A percentile compares a stretch with the other conserved stretches of the same genome.
These are phyloP conservation scores for Colletotrichum shisoi DNA, from an alignment of 2,329 filamentous ascomycete genomes.

Conservation along the genomic window DNA sequence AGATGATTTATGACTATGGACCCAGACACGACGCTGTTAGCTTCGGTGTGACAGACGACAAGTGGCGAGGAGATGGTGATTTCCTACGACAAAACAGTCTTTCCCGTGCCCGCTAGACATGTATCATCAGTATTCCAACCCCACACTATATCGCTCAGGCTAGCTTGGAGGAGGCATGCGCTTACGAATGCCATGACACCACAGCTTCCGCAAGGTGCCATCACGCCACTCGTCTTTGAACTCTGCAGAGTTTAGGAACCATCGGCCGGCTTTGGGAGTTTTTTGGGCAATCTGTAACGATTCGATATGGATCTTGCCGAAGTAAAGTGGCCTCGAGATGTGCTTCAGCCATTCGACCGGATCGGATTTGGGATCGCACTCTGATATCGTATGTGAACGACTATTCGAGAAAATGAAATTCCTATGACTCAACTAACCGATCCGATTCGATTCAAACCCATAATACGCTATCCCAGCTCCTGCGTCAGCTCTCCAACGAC, in stretches of 20 bases:
- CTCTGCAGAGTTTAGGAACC: background rate
- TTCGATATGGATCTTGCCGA: conserved; percentile 18
- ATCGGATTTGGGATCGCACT: conserved; percentile 5
- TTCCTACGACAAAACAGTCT: conserved; percentile 13
- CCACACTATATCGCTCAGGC: background rate
- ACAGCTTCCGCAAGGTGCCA: conserved; percentile 10
- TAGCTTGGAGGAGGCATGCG: background rate
- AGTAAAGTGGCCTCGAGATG: conserved; percentile 10
- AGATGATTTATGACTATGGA: conserved; percentile 16
- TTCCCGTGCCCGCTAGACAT: conserved; percentile 15
- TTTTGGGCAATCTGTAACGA: background rate
- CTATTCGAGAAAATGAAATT: background rate
- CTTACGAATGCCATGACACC: conserved; percentile 24
- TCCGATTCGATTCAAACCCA: background rate
- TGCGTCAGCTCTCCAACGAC: conserved; percentile 8
- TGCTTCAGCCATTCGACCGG: conserved; percentile 11
- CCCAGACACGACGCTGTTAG: background rate
- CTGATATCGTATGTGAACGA: background rate
- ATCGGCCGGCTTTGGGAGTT: conserved; percentile 9
- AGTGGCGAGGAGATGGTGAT: too few relatives aligned
- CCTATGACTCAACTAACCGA: background rate
- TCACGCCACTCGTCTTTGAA: conserved; percentile 5
- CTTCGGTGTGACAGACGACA: background rate
- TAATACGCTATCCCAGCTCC: background rate
- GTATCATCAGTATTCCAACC: background rate